Evolutionary conservation across 345 rosid genomes (phyloP).

Genomic region (Erucastrum elatum): DNA sequence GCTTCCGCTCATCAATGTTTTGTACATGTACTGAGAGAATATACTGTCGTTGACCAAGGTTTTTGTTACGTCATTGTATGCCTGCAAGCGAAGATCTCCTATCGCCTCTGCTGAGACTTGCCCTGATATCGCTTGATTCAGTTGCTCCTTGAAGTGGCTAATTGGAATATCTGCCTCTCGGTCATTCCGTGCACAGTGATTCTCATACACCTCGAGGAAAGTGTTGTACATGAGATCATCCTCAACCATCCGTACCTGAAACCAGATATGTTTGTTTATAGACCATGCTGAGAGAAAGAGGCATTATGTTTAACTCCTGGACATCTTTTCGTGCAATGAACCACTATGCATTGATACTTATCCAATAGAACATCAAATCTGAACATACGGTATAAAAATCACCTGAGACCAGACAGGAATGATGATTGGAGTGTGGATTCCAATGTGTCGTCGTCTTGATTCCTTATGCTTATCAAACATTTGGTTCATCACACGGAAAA

Average conservation of each 20-base stretch:
- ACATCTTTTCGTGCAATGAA: not conserved
- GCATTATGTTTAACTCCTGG: not conserved
- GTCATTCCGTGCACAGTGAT: slow-evolving; percentile 87
- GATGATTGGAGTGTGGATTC: slow-evolving; percentile 89
- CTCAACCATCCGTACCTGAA: slow-evolving; percentile 96
- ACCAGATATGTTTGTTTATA: not conserved
- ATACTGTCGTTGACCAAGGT: slow-evolving; percentile 68
- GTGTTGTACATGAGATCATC: slow-evolving; percentile 95
- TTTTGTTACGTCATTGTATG: slow-evolving; percentile 80
- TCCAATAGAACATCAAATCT: not conserved
- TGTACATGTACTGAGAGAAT: slow-evolving; percentile 97
- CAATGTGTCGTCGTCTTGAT: slow-evolving; percentile 83
- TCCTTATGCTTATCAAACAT: slow-evolving; percentile 99
- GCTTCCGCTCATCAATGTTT: slow-evolving; percentile 71
- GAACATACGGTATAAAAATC: not conserved
- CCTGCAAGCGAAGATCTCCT: slow-evolving; percentile 90
- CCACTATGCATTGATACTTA: slow-evolving; percentile 19
- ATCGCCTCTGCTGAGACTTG: slow-evolving; percentile 84
- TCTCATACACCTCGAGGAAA: slow-evolving; percentile 96
- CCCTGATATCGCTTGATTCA: slow-evolving; percentile 88
- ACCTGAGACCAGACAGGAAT: slow-evolving; percentile 99
- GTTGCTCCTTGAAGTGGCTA: slow-evolving; percentile 85
- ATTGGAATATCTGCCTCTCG: slow-evolving; percentile 86
- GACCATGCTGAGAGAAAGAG: not conserved
- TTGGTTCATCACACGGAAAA: slow-evolving; percentile 95